Percentiles rank a stretch among this genome's conserved stretches.
Conservation (phyloP, 1,284 basidiomycete genomes). For the Pisolithus thermaeus region DNA sequence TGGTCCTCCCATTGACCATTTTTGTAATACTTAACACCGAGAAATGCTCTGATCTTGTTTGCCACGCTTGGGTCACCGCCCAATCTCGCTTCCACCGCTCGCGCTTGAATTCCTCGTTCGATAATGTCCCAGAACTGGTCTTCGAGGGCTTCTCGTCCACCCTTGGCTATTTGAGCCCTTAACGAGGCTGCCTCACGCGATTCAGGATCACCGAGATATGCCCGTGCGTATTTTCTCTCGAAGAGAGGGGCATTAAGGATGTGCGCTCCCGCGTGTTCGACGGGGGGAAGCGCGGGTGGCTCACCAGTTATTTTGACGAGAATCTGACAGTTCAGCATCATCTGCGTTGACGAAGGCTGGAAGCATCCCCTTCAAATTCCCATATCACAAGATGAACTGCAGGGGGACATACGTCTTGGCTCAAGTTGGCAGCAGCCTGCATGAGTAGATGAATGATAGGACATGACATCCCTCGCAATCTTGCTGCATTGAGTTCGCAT, state of each 20-base stretch:
- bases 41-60: constrained; percentile 86
- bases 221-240: constrained; percentile 67
- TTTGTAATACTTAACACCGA: constrained; percentile 74
- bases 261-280: constrained; percentile 72
- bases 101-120: constrained; percentile 78
- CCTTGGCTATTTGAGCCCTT: constrained; percentile 66
- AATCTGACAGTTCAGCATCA: constrained; percentile 65
- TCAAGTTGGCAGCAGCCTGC: constrained; percentile 53
- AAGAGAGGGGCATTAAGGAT: constrained; percentile 70
- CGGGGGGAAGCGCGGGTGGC: constrained; percentile 60
- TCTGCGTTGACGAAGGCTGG: constrained; percentile 49
- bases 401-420: constrained; percentile 45
- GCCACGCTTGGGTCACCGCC: constrained; percentile 89
- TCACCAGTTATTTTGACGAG: constrained; percentile 67
- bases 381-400: background rate
- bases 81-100: constrained; percentile 81
- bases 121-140: constrained; percentile 84
- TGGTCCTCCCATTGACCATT: constrained; percentile 81
- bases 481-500: constrained; percentile 65
- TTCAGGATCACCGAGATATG: constrained; percentile 66
- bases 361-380: background rate
- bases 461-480: constrained; percentile 67
- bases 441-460: constrained; percentile 69
- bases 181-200: constrained; percentile 58
- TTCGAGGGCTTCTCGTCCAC: constrained; percentile 71